These are phyloP conservation scores for Beauveria sp. DNA, from an alignment of 2,329 filamentous ascomycete genomes.

Conservation along the genomic window DNA sequence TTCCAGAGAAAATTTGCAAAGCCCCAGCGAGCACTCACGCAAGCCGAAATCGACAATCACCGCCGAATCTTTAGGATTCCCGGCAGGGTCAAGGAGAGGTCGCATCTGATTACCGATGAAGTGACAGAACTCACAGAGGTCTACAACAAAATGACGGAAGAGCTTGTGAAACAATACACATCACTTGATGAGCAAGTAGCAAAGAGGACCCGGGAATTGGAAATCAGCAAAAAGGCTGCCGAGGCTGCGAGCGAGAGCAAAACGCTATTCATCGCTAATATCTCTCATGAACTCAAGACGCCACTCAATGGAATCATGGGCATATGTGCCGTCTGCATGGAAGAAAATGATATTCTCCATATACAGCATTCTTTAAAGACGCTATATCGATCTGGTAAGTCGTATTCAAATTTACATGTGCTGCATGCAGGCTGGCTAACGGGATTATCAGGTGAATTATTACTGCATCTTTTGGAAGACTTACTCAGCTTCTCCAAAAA, in stretches of 20 bases:
- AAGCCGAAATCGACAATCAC: slow-evolving; percentile 27
- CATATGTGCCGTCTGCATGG: slow-evolving; percentile 90
- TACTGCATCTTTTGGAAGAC: slow-evolving; percentile 82
- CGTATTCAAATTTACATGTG: neutral
- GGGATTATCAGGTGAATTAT: slow-evolving; percentile 48
- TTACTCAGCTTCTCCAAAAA: slow-evolving; percentile 91
- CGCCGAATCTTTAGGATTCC: slow-evolving; percentile 73
- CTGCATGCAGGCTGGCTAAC: neutral
- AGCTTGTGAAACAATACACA: slow-evolving; percentile 78
- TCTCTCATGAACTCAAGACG: slow-evolving; percentile 80
- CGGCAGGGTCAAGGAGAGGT: slow-evolving; percentile 67
- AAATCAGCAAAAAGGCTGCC: slow-evolving; percentile 83
- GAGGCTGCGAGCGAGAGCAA: slow-evolving; percentile 97
- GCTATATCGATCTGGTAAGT: slow-evolving; percentile 69
- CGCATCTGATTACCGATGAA: slow-evolving; percentile 74
- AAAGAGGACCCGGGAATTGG: slow-evolving; percentile 74
- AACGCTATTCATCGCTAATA: slow-evolving; percentile 95
- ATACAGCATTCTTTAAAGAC: slow-evolving; percentile 80
- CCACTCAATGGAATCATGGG: slow-evolving; percentile 93
- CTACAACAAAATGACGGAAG: slow-evolving; percentile 92
- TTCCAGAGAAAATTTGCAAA: slow-evolving; percentile 30
- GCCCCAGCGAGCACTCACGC: slow-evolving; percentile 19
- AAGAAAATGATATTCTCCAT: slow-evolving; percentile 69
- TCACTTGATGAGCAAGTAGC: slow-evolving; percentile 77
- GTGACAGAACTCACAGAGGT: slow-evolving; percentile 73